A percentile compares a stretch with the other conserved stretches of the same genome.
phyloP scores from a whole-genome alignment of 371 early-diverging fungal genomes.

The Mucor indicus region DNA sequence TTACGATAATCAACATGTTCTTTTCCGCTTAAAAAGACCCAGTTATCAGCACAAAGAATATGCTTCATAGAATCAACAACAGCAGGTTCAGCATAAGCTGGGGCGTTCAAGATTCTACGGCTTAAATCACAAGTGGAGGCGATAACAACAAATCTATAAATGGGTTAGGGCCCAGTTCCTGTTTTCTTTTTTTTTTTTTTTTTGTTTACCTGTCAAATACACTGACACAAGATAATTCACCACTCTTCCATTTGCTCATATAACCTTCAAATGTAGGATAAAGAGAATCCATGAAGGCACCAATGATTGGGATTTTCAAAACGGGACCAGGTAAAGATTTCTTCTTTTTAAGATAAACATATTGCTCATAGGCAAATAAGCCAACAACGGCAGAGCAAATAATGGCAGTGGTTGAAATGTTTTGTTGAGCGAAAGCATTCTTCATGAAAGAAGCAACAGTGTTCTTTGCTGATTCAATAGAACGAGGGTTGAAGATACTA shows the following conservation, averaged over 20 bases:
- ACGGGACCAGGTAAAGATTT: slow-evolving; percentile 47
- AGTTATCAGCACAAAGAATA: slow-evolving; percentile 48
- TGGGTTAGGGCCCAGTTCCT: too few species aligned
- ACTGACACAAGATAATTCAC: slow-evolving; percentile 50
- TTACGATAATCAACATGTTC: slow-evolving; percentile 49
- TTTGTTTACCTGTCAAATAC: slow-evolving; percentile 49
- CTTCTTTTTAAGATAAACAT: slow-evolving; percentile 48
- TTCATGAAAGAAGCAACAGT: slow-evolving; percentile 36
- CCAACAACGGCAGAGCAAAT: slow-evolving; percentile 45
- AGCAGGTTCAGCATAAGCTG: slow-evolving; percentile 42
- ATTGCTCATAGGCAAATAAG: slow-evolving; percentile 50
- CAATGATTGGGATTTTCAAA: slow-evolving; percentile 50
- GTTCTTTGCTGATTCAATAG: slow-evolving; percentile 44
- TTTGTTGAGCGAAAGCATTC: slow-evolving; percentile 25
- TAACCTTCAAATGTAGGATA: slow-evolving; percentile 56
- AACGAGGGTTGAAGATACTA: slow-evolving; percentile 45
- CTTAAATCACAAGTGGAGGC: slow-evolving; percentile 53
- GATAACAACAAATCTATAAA: slow-evolving; percentile 49
- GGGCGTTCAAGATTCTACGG: slow-evolving; percentile 49
- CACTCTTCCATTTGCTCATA: slow-evolving; percentile 55
- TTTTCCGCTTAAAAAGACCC: slow-evolving; percentile 52
- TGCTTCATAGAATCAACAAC: slow-evolving; percentile 51
- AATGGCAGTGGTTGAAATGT: slow-evolving; percentile 38
- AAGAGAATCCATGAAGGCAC: slow-evolving; percentile 53
- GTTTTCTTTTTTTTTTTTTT: too few species aligned